Evolutionary conservation across 768 basidiomycete genomes (phyloP).

Genomic region (Sporobolomyces pararoseus): DNA sequence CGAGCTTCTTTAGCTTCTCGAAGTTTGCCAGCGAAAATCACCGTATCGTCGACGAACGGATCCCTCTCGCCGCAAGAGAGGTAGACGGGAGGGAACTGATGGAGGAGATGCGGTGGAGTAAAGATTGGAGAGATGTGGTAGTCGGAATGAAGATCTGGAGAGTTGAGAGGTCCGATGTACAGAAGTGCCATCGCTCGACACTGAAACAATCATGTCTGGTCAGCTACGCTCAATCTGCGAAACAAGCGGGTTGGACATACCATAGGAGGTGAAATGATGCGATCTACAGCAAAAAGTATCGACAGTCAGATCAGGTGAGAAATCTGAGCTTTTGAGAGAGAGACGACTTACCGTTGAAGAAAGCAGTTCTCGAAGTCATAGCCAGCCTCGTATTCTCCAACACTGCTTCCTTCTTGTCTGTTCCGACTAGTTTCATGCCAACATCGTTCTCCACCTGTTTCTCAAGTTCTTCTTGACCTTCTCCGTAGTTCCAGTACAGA

Average conservation of each 20-base stretch:
- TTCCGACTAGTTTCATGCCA: conserved; percentile 44
- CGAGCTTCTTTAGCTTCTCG: conserved; percentile 86
- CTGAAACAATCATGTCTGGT: conserved; percentile 52
- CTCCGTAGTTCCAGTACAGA: conserved; percentile 28
- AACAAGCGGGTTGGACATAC: conserved; percentile 54
- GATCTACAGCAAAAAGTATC: conserved; percentile 27
- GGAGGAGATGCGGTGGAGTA: conserved; percentile 73
- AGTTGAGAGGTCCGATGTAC: conserved; percentile 78
- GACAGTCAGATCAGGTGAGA: neutral
- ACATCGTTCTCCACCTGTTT: conserved; percentile 46
- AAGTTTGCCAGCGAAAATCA: conserved; percentile 92
- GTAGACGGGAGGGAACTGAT: conserved; percentile 87
- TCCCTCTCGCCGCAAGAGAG: conserved; percentile 95
- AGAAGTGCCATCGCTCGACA: conserved; percentile 91
- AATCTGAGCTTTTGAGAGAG: neutral
- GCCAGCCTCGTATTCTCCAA: conserved; percentile 40
- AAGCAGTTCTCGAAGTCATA: conserved; percentile 45
- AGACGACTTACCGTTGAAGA: conserved; percentile 52
- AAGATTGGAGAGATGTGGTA: conserved; percentile 95
- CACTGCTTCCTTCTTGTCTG: conserved; percentile 51
- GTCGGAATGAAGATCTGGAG: conserved; percentile 90
- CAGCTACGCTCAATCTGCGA: neutral
- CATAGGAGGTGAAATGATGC: conserved; percentile 92
- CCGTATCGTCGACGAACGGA: conserved; percentile 94
- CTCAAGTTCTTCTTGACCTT: conserved; percentile 55